Evolutionary conservation across 768 basidiomycete genomes (phyloP), one percentile per base, ranked within the genome.

Genomic region (Sutorius australiensis): DNA sequence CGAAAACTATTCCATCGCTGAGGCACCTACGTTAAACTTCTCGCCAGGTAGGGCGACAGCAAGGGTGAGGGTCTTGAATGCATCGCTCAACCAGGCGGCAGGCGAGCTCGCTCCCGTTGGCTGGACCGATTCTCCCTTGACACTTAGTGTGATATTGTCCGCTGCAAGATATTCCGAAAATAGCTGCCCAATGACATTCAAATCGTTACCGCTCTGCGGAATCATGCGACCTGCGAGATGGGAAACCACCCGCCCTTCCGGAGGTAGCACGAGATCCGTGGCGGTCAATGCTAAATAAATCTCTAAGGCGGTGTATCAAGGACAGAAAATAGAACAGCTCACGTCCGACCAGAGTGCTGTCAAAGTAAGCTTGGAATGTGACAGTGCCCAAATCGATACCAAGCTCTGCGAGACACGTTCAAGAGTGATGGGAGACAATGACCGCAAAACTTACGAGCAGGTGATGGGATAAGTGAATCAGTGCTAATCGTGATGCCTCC

Each of bases 401-500:
- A 31, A 89, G 71, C 62, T 88, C 83, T 82, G 67, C 36, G 46
- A 53, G 55, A 45, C 28, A 30, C 31, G 56, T 71, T 30, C 70
- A 54, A 55, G 17, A 6, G 14, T 27, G 1, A 41, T 6, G 2
- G 17, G 36, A 24, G 27, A n/a, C 14, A 43, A 37, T 50, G 9
- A 37, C 34, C 14, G 48, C 8, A 42, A n/a, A 14, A 80, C 84
- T 37, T 50, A 85, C 84, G 84, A 59, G 84, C 76, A 53, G 78
- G 72, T 13, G 86, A 88, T 11, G 84, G 84, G 56, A 88, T 87
- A 19, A 68, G 50, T 0, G 84, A 78, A 63, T 85, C 83, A 5
- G 84, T 86, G 58, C 83, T 83, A 46, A 88, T 82, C 47, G 79
- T 79, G 53, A 87, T 87, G 28, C 86, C 86, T 50, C 86, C 86